Conservation (phyloP, 495 filamentous ascomycete species). For the Aspergillus haitiensis region DNA sequence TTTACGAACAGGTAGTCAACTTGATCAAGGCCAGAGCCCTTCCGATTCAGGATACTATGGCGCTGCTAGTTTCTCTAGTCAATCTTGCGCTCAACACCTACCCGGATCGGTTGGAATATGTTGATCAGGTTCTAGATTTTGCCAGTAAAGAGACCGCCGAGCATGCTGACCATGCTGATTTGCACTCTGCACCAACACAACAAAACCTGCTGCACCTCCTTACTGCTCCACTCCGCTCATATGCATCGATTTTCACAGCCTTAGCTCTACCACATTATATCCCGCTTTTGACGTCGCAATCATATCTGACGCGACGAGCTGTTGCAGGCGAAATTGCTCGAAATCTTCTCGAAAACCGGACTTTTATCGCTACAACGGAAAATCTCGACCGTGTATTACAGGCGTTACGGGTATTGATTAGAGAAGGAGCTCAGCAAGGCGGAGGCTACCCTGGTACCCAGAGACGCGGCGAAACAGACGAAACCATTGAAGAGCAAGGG, state of each 20-base stretch:
- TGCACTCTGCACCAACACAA: conserved; percentile 85
- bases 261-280: conserved; percentile 88
- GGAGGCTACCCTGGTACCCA: conserved; percentile 76
- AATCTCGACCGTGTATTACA: conserved; percentile 89
- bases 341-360: conserved; percentile 77
- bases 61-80: conserved; percentile 83
- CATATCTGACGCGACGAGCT: conserved; percentile 86
- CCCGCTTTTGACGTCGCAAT: conserved; percentile 85
- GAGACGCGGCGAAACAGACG: conserved; percentile 78
- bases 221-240: conserved; percentile 82
- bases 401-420: conserved; percentile 84
- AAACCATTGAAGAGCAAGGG: conserved; percentile 96
- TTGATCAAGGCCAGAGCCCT: conserved; percentile 87
- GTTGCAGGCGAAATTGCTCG: conserved; percentile 85
- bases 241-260: conserved; percentile 90
- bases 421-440: conserved; percentile 83
- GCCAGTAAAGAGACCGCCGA: conserved; percentile 85
- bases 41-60: conserved; percentile 92
- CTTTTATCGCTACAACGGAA: conserved; percentile 67
- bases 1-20: conserved; percentile 93
- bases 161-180: conserved; percentile 87
- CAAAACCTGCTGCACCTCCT: conserved; percentile 85
- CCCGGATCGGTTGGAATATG: conserved; percentile 87
- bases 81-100: conserved; percentile 96
- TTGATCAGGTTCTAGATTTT: conserved; percentile 89